phyloP scores from a whole-genome alignment of 768 basidiomycete genomes.

The Cyclocybe aegerita region DNA sequence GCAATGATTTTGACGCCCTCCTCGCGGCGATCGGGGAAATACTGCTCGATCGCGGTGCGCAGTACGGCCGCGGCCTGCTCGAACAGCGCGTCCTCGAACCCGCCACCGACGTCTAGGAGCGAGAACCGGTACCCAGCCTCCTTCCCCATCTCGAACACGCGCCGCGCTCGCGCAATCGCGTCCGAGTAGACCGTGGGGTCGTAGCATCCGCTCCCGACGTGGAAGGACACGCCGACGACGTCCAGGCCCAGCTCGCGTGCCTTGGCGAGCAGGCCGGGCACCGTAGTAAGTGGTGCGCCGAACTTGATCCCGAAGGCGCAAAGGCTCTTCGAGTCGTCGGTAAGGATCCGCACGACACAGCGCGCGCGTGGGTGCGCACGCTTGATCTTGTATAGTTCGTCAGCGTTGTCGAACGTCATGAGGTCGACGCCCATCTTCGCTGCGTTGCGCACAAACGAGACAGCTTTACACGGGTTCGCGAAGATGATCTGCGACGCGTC shows the following conservation, averaged over 20 bases:
- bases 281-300: slow-evolving; percentile 83
- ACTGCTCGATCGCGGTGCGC: slow-evolving; percentile 63
- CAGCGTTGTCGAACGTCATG: slow-evolving; percentile 99
- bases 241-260: slow-evolving; percentile 79
- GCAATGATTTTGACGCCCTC: slow-evolving; percentile 74
- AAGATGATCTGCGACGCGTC: slow-evolving; percentile 87
- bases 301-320: slow-evolving; percentile 95
- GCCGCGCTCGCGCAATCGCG: slow-evolving; percentile 79
- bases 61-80: slow-evolving; percentile 76
- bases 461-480: slow-evolving; percentile 98
- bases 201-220: slow-evolving; percentile 96
- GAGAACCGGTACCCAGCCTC: slow-evolving; percentile 80
- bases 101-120: slow-evolving; percentile 92
- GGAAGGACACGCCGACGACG: slow-evolving; percentile 95
- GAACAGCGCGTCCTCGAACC: slow-evolving; percentile 89
- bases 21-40: slow-evolving; percentile 73
- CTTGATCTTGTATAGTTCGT: slow-evolving; percentile 93
- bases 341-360: slow-evolving; percentile 90
- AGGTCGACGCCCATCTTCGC: slow-evolving; percentile 76
- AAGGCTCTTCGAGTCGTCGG: slow-evolving; percentile 95
- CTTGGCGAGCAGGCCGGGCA: slow-evolving; percentile 75
- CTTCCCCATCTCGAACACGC: slow-evolving; percentile 85
- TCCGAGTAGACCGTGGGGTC: slow-evolving; percentile 89
- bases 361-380: slow-evolving; percentile 78
- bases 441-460: slow-evolving; percentile 88